phyloP scores from a whole-genome alignment of 108 stramenopile species.

The Schizochytrium sp. region DNA sequence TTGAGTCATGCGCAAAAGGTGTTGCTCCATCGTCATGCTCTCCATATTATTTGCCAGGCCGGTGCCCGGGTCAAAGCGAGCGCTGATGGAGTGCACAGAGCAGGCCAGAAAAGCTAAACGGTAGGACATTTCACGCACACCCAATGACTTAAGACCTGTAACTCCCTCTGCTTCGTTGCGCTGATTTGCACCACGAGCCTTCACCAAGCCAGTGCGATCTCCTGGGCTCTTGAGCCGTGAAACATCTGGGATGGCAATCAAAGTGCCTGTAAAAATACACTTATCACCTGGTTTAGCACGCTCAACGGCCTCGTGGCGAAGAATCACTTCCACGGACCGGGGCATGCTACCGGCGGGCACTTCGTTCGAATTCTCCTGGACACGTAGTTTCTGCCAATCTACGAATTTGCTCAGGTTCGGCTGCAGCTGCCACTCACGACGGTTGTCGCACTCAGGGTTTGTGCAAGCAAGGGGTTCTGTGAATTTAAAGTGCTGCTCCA shows the following conservation, averaged over 20 bases:
- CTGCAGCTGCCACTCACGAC: conserved; percentile 84
- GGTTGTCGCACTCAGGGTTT: conserved; percentile 89
- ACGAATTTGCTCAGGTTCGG: conserved; percentile 81
- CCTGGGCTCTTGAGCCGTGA: conserved; percentile 76
- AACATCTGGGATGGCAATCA: conserved; percentile 94
- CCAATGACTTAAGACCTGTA: conserved; percentile 87
- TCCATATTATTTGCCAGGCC: conserved; percentile 37
- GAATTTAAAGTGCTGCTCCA: conserved; percentile 95
- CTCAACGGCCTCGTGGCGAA: conserved; percentile 96
- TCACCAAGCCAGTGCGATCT: conserved; percentile 45
- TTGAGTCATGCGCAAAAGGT: conserved; percentile 59
- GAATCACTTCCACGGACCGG: conserved; percentile 89
- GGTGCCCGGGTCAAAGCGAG: conserved; percentile 23
- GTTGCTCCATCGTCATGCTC: conserved; percentile 66
- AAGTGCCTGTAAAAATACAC: conserved; percentile 86
- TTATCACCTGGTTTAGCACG: conserved; percentile 96
- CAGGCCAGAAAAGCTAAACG: conserved; percentile 91
- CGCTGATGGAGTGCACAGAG: conserved; percentile 83
- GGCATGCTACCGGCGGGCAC: conserved; percentile 98
- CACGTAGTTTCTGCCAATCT: conserved; percentile 97
- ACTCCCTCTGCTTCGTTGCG: conserved; percentile 78
- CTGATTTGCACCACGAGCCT: conserved; percentile 26
- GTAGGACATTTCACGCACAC: conserved; percentile 96
- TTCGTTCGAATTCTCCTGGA: conserved; percentile 97
- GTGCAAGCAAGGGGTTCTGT: conserved; percentile 95